These are phyloP conservation scores for Boletus rubescentipes DNA, from an alignment of 768 basidiomycete species.

Conservation along the genomic window DNA sequence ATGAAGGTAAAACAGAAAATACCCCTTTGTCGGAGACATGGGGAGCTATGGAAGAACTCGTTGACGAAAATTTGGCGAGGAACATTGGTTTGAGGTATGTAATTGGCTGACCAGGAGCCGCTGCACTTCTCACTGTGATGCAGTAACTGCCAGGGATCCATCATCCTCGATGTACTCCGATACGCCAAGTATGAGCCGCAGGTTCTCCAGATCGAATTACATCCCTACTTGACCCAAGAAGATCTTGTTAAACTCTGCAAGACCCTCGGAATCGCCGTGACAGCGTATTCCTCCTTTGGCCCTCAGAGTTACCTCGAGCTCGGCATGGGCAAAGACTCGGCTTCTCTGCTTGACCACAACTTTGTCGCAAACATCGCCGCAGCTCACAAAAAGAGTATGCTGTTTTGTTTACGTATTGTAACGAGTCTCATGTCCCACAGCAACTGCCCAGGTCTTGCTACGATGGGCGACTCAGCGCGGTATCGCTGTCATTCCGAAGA, in stretches of 20 bases:
- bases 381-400: constrained; percentile 53
- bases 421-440: constrained; percentile 14
- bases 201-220: constrained; percentile 60
- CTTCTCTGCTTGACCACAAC: constrained; percentile 55
- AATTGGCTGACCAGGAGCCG: neutral
- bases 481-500: constrained; percentile 77
- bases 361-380: constrained; percentile 44
- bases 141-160: constrained; percentile 72
- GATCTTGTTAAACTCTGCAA: constrained; percentile 44
- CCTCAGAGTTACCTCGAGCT: constrained; percentile 65
- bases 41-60: constrained; percentile 77
- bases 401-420: neutral
- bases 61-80: constrained; percentile 65
- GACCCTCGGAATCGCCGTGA: constrained; percentile 47
- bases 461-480: constrained; percentile 79
- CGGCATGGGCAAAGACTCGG: constrained; percentile 49
- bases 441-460: constrained; percentile 65
- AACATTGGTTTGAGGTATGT: constrained; percentile 76
- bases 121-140: neutral
- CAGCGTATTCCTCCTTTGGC: constrained; percentile 58
- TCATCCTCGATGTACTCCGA: constrained; percentile 73
- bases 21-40: constrained; percentile 82
- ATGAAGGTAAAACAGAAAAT: constrained; percentile 41
- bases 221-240: constrained; percentile 55
- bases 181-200: constrained; percentile 68